Base-by-base conservation (phyloP, 495 filamentous ascomycete species). In the Cercophora scortea region DNA sequence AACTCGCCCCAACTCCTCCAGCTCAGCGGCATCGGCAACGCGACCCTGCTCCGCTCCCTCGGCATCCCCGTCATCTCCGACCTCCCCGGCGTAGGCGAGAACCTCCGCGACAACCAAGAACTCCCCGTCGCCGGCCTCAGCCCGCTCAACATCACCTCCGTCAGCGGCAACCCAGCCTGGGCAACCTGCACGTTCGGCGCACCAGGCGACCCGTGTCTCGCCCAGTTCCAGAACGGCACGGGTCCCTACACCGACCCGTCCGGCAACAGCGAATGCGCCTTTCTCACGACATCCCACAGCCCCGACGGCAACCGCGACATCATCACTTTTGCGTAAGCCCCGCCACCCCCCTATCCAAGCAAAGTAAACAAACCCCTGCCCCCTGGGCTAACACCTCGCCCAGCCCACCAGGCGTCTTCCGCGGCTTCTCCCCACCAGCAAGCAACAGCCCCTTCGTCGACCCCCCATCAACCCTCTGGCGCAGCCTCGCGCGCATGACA, bases 41-140 rank as follows among this genome's bases (percentile, higher is more conserved):
- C 42, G 10, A 38, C 45, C 2, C 19, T 42, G 13, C 57, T 59
- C 13, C 16, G 12, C 8, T 35, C 41, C 15, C 38, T 49, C 49
- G 42, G 33, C 4, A 52, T 52, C 34, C 34, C 19, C 16, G 9
- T 47, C 19, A 39, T 54, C 45, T 18, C 35, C 17, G 45, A 48
- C 17, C 36, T 47, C 9, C 45, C 52, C 15, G 44, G 45, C 45
- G 52, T 50, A 13, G 49, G 49, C 25, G 49, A 42, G 40, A 16
- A 43, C 32, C 17, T 50, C 18, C 17, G 38, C 9, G 80, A 86
- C 61, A 80, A 79, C 58, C 77, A 81, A 54, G 81, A 84, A 49
- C 68, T 69, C 40, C 62, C 70, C 48, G 59, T 72, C n/a, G 60
- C 67, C 18, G 60, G 61, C 15, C 25, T 56, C 33, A 52, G 52